Conservation (phyloP, 1,139 yeast species). For the Hyphopichia khmerensis region DNA sequence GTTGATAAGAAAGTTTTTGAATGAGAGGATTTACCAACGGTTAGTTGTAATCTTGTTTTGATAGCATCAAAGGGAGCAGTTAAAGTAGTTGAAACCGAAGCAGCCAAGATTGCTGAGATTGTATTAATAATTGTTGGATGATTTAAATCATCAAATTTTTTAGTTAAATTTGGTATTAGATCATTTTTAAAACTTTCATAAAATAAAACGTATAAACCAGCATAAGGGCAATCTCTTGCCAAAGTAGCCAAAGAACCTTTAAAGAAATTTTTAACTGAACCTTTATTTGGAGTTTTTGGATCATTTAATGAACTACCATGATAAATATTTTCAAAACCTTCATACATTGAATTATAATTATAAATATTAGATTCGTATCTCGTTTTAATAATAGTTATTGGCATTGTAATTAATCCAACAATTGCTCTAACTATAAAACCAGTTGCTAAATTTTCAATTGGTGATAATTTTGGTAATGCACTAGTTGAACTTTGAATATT, state of each 20-base stretch:
- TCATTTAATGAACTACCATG: constrained; percentile 33
- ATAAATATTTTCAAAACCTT: constrained; percentile 62
- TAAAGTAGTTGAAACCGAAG: constrained; percentile 75
- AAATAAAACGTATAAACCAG: constrained; percentile 84
- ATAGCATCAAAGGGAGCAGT: constrained; percentile 97
- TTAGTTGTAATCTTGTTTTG: constrained; percentile 84
- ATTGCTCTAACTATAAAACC: constrained; percentile 80
- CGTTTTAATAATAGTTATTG: constrained; percentile 91
- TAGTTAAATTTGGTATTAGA: constrained; percentile 20
- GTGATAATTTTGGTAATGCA: constrained; percentile 68
- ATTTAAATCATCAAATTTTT: constrained; percentile 10
- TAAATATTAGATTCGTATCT: constrained; percentile 81
- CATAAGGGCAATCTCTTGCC: constrained; percentile 92
- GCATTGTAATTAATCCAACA: constrained; percentile 94
- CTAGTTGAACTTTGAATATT: constrained; percentile 17
- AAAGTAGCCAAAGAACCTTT: constrained; percentile 86
- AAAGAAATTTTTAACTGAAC: constrained; percentile 65
- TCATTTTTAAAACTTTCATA: constrained; percentile 70
- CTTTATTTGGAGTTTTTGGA: constrained; percentile 9
- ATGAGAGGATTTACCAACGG: constrained; percentile 8
- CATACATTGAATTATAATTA: constrained; percentile 61
- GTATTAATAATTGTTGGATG: constrained; percentile 65
- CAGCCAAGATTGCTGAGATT: constrained; percentile 69
- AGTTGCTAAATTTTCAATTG: constrained; percentile 65
- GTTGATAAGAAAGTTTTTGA: constrained; percentile 23